A percentile compares a stretch with the other conserved stretches of the same genome.
Conservation (phyloP, 352 stramenopile genomes). For the Nothophytophthora sp. region DNA sequence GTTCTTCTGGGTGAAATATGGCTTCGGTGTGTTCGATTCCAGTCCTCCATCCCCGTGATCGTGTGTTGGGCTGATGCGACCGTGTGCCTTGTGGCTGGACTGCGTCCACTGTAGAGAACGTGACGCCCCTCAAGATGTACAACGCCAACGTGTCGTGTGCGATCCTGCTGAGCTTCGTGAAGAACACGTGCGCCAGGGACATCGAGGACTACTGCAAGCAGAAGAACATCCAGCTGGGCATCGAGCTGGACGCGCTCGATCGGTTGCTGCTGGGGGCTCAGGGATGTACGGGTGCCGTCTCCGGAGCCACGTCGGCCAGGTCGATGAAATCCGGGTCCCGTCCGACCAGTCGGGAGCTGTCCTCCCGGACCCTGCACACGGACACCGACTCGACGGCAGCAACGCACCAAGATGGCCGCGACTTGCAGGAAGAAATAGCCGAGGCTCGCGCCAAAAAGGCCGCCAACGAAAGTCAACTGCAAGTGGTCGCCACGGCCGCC, state of each 20-base stretch:
- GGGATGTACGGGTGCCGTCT: too few relatives aligned
- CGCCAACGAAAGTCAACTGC: slow-evolving; percentile 45
- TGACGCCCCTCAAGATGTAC: slow-evolving; percentile 69
- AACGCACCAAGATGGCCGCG: too few relatives aligned
- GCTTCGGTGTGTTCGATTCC: slow-evolving; percentile 59
- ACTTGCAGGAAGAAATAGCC: slow-evolving; percentile 23
- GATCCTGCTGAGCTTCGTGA: slow-evolving; percentile 73
- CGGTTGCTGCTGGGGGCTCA: slow-evolving; percentile 21
- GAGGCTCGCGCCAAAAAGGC: slow-evolving; percentile 37
- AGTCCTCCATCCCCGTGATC: neutral
- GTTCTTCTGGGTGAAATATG: slow-evolving; percentile 85
- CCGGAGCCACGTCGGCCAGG: too few relatives aligned
- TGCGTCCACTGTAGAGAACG: slow-evolving; percentile 29
- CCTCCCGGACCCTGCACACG: slow-evolving; percentile 7
- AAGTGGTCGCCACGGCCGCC: slow-evolving; percentile 46
- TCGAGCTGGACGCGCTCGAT: slow-evolving; percentile 68
- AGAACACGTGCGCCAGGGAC: slow-evolving; percentile 61
- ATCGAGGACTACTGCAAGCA: slow-evolving; percentile 80
- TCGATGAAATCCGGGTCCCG: slow-evolving; percentile 12
- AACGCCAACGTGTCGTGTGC: slow-evolving; percentile 74
- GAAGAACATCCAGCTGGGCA: slow-evolving; percentile 69
- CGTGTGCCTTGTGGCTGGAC: neutral
- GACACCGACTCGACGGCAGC: neutral
- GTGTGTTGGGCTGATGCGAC: neutral
- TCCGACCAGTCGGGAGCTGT: slow-evolving; percentile 16